phyloP scores from a whole-genome alignment of 371 early-diverging fungal genomes.

The Rhizopus arrhizus region DNA sequence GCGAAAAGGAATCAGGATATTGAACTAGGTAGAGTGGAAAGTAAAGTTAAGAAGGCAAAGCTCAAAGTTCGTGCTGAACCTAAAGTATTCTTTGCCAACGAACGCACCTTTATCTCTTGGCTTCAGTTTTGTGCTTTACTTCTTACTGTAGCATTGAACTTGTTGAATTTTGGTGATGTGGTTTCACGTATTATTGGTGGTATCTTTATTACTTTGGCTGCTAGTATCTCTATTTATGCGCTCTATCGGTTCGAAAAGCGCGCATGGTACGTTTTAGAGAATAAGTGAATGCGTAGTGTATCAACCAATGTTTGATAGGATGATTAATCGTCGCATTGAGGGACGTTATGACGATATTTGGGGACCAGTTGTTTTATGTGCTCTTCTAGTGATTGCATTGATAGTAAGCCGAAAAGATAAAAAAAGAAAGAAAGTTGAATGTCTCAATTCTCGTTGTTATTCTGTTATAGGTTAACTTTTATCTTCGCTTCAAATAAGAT shows the following conservation, averaged over 20 bases:
- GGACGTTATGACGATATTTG: slow-evolving; percentile 60
- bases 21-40: slow-evolving; percentile 9
- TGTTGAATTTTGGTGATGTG: slow-evolving; percentile 74
- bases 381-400: slow-evolving; percentile 65
- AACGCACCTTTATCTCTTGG: slow-evolving; percentile 92
- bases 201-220: slow-evolving; percentile 65
- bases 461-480: slow-evolving; percentile 32
- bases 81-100: slow-evolving; percentile 95
- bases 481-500: slow-evolving; percentile 33
- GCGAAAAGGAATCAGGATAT: slow-evolving; percentile 5
- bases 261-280: slow-evolving; percentile 43
- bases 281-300: no score
- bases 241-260: slow-evolving; percentile 90
- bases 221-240: slow-evolving; percentile 81
- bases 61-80: slow-evolving; percentile 63
- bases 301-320: slow-evolving; percentile 23
- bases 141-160: slow-evolving; percentile 72
- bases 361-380: slow-evolving; percentile 82
- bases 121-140: slow-evolving; percentile 76
- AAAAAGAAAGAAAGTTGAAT: no score
- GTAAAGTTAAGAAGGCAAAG: slow-evolving; percentile 11
- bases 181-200: slow-evolving; percentile 49
- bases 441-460: not conserved
- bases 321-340: slow-evolving; percentile 57
- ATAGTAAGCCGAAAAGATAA: slow-evolving; percentile 20